Base-by-base conservation (phyloP, 192 early-diverging fungal genomes). In the Lunasporangiospora selenospora region DNA sequence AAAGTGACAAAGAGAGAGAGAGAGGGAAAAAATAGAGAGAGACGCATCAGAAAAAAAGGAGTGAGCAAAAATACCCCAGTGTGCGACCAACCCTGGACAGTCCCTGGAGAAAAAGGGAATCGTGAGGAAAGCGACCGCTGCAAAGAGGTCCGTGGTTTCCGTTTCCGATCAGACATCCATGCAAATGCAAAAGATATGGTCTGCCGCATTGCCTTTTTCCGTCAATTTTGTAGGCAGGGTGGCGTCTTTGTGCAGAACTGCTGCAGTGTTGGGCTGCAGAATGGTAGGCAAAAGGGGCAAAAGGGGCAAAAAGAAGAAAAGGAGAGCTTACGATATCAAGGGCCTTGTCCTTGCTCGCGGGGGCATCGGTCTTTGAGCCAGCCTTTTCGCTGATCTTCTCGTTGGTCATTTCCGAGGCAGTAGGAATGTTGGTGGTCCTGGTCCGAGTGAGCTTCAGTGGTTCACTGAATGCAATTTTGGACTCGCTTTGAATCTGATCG, bases 301-400 rank as follows among this genome's bases (percentile, higher is more conserved):
- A 37, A 18, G 5, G 33, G 23, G 26, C 6, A 15, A 12, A 39
- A 54, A 16, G n/a, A 19, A 54, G 21, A 37, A 26, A 36, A 11
- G 15, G 18, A n/a, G 12, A 33, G 65, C 81, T 80, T 80, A 85
- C 83, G 67, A 85, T 82, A 34, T 85, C 83, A 4, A 85, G 55
- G 31, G 76, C 39, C 49, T 78, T 79, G 9, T 67, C 53, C 11
- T 78, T 75, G n/a, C 38, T 46, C 43, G 40, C 41, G 15, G 37
- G 8, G 15, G 41, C 36, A 16, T 52, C 40, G 27, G 27, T 15
- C 37, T 53, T 73, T 26, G 33, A 41, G 29, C 58, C 62, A 12
- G 36, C 59, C 38, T 75, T 57, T 19, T 43, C 38, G 29, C 46
- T 59, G 5, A 34, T 24, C 12, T 16, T 12, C 15, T 27, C 5